A percentile compares a stretch with the other conserved stretches of the same genome.
Evolutionary conservation across 805 yeast species (phyloP).

Genomic region (Maudiozyma serrabonitensis): DNA sequence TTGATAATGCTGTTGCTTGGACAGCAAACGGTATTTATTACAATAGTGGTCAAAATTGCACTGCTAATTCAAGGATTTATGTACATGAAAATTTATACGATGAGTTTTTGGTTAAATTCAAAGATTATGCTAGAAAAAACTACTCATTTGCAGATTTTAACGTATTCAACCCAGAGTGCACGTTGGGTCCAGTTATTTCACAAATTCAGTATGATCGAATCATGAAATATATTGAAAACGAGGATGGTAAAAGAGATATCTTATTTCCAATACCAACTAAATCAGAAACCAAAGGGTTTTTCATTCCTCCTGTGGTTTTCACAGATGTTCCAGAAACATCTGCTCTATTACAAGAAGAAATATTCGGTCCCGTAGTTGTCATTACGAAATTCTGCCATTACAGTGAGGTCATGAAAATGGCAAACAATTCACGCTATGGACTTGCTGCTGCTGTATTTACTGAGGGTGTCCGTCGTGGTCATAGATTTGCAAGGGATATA

Average conservation of each 20-base stretch:
- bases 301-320: constrained; percentile 36
- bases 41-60: constrained; percentile 52
- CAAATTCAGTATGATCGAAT: constrained; percentile 36
- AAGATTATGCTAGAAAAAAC: constrained; percentile 27
- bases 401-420: constrained; percentile 33
- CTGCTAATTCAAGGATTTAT: constrained; percentile 48
- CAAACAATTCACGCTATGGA: constrained; percentile 34
- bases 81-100: constrained; percentile 44
- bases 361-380: constrained; percentile 38
- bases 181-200: constrained; percentile 45
- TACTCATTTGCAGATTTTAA: constrained; percentile 53
- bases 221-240: constrained; percentile 30
- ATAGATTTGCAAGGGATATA: constrained; percentile 48
- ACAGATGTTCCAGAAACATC: constrained; percentile 31
- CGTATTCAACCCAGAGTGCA: constrained; percentile 32
- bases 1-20: constrained; percentile 36
- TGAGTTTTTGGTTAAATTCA: constrained; percentile 34
- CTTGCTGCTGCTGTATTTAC: constrained; percentile 52
- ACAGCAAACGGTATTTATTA: constrained; percentile 41
- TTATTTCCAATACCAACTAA: constrained; percentile 24
- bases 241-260: constrained; percentile 34
- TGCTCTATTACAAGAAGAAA: constrained; percentile 33
- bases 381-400: constrained; percentile 30
- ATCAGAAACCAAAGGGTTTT: constrained; percentile 21
- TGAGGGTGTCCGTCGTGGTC: constrained; percentile 52